Conservation (phyloP, 2,329 filamentous ascomycete species). For the Shiraia sp. region DNA sequence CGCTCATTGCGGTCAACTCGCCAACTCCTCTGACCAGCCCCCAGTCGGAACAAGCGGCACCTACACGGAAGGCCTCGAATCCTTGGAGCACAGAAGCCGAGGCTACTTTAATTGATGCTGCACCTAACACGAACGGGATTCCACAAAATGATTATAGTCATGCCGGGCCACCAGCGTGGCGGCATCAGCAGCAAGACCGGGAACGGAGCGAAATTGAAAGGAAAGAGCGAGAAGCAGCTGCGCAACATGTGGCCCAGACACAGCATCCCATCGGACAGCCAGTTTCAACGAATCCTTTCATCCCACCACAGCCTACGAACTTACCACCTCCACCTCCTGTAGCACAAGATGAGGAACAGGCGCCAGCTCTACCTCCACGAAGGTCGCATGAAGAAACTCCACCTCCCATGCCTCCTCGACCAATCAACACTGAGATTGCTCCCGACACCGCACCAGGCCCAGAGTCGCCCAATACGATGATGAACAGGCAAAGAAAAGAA, state of each 20-base stretch:
- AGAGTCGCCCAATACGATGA: constrained; percentile 47
- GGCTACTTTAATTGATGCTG: constrained; percentile 31
- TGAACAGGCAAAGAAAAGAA: constrained; percentile 62
- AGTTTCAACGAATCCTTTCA: constrained; percentile 7
- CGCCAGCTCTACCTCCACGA: constrained; percentile 40
- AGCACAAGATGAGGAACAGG: constrained; percentile 21
- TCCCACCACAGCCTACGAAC: constrained; percentile 3
- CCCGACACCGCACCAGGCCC: constrained; percentile 22
- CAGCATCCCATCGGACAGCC: constrained; percentile 26
- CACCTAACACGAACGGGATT: constrained; percentile 29
- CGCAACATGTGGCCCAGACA: constrained; percentile 27
- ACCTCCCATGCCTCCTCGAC: constrained; percentile 41
- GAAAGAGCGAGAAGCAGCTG: constrained; percentile 25
- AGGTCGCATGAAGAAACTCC: constrained; percentile 38
- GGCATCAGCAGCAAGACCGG: constrained; percentile 41
- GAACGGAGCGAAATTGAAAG: constrained; percentile 26
- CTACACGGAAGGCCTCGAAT: constrained; percentile 29
- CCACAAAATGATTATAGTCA: constrained; percentile 16
- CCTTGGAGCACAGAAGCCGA: constrained; percentile 36
- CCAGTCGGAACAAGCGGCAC: constrained; percentile 23
- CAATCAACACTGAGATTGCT: constrained; percentile 27
- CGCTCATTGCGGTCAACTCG: constrained; percentile 31
- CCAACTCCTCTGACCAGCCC: constrained; percentile 21
- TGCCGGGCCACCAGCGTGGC: constrained; percentile 26
- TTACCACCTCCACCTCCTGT: constrained; percentile 13